Conservation (phyloP, 75 land plant genomes). For the Pinus taeda region DNA sequence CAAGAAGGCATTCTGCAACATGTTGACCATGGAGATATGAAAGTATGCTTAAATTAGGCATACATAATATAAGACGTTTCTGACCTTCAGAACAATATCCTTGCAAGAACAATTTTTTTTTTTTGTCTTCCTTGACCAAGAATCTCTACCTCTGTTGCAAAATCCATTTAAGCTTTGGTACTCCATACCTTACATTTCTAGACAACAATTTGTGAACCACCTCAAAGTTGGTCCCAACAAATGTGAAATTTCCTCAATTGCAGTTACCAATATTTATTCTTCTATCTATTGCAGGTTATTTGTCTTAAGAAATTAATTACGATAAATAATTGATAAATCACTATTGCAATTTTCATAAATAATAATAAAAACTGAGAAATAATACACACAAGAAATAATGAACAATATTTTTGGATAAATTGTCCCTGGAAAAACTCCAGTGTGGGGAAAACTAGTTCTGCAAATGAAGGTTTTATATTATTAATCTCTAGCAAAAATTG, state of each 20-base stretch:
- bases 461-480: no score
- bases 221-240: conserved; percentile 67
- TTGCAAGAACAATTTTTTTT: conserved; percentile 44
- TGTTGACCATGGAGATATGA: conserved; percentile 62
- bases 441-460: no score
- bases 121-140: conserved; percentile 54
- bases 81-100: conserved; percentile 73
- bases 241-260: background rate
- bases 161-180: conserved; percentile 56
- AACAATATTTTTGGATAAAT: no score
- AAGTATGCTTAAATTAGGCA: conserved; percentile 60
- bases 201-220: conserved; percentile 73
- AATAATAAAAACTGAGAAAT: no score
- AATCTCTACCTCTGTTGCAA: conserved; percentile 62
- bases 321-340: no score
- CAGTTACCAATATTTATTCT: no score
- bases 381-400: no score
- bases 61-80: conserved; percentile 49
- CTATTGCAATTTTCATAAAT: no score
- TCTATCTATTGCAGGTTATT: no score
- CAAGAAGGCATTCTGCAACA: conserved; percentile 23
- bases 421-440: no score
- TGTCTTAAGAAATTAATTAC: no score
- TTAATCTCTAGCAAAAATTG: no score
- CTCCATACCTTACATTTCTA: conserved; percentile 57